Conservation (phyloP, 352 stramenopile species). For the Phytophthora aleatoria region DNA sequence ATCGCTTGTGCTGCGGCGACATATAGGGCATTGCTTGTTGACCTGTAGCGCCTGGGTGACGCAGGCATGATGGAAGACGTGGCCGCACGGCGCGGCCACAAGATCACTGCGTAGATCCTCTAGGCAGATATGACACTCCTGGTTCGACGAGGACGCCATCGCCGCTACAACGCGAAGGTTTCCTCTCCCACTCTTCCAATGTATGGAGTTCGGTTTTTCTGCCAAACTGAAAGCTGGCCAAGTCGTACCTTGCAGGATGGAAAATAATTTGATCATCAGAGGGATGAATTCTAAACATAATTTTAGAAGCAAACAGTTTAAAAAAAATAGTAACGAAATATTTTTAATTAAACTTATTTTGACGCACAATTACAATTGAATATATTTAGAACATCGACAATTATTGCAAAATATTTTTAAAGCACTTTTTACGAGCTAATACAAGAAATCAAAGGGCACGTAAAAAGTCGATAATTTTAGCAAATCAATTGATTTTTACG, state of each 20-base stretch:
- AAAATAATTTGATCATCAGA: no score
- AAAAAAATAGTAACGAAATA: no score
- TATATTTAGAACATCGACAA: no score
- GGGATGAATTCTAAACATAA: no score
- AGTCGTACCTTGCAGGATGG: no score
- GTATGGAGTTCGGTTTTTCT: slow-evolving; percentile 1
- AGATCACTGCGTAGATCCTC: slow-evolving; percentile 74
- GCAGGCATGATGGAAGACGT: slow-evolving; percentile 76
- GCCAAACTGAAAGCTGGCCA: background rate
- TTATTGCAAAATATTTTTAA: no score
- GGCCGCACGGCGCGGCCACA: slow-evolving; percentile 62
- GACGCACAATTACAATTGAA: no score
- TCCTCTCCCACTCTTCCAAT: background rate
- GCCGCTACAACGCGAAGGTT: background rate
- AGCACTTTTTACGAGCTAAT: background rate
- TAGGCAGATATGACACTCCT: slow-evolving; percentile 86
- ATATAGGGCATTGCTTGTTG: slow-evolving; percentile 78
- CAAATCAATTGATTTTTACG: slow-evolving; percentile 18
- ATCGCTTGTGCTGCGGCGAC: slow-evolving; percentile 48
- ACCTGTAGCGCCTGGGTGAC: slow-evolving; percentile 78
- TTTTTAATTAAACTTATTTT: background rate
- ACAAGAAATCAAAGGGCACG: no score
- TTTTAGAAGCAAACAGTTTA: no score
- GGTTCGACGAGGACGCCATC: slow-evolving; percentile 26
- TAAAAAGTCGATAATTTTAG: background rate